Evolutionary conservation across 805 yeast genomes (phyloP).

Genomic region (Candida ipomoeae): DNA sequence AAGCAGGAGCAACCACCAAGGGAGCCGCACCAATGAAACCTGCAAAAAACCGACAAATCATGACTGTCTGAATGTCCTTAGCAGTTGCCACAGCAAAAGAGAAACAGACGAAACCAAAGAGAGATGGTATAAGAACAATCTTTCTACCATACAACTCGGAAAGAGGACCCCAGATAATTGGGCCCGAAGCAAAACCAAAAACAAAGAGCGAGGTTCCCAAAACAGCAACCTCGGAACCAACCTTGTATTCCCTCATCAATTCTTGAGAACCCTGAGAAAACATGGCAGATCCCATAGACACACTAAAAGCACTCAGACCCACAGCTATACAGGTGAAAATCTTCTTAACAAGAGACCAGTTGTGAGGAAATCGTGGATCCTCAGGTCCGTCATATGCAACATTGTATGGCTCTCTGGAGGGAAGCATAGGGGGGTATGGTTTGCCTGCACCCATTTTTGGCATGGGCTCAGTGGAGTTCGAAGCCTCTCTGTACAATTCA

Average conservation of each 20-base stretch:
- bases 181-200: constrained; percentile 92
- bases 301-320: constrained; percentile 29
- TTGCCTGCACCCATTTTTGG: constrained; percentile 64
- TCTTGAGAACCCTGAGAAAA: constrained; percentile 59
- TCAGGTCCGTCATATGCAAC: constrained; percentile 75
- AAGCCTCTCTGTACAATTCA: constrained; percentile 24
- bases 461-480: constrained; percentile 26
- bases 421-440: constrained; percentile 58
- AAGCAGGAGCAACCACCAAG: constrained; percentile 23
- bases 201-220: constrained; percentile 79
- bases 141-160: constrained; percentile 77
- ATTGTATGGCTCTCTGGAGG: constrained; percentile 50
- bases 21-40: constrained; percentile 26
- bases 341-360: constrained; percentile 51
- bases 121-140: constrained; percentile 52
- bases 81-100: constrained; percentile 39
- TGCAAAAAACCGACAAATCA: constrained; percentile 23
- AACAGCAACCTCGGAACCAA: constrained; percentile 65
- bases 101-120: constrained; percentile 55
- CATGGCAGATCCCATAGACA: constrained; percentile 78
- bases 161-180: constrained; percentile 84
- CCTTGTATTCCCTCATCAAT: constrained; percentile 49
- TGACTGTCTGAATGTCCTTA: constrained; percentile 22
- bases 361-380: constrained; percentile 78
- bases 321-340: constrained; percentile 23